Base-by-base conservation (phyloP, 805 yeast genomes). In the Kodamaea sagamina region DNA sequence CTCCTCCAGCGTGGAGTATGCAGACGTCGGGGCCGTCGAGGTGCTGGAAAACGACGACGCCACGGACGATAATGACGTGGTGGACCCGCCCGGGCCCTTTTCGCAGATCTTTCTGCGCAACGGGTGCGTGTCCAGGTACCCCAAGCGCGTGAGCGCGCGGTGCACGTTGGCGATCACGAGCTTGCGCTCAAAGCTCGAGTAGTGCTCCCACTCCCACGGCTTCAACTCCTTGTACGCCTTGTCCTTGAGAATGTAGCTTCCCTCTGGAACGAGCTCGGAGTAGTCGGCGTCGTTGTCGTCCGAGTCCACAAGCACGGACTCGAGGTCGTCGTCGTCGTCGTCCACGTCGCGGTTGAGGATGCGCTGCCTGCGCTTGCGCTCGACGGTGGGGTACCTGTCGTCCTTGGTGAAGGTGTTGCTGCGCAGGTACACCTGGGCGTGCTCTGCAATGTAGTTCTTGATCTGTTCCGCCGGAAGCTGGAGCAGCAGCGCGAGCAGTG, bases 41-140 rank as follows among this genome's bases (percentile, higher is more conserved):
- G n/a, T n/a, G n/a, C n/a, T n/a, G n/a, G n/a, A n/a, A n/a, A n/a
- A n/a, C n/a, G 15, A 29, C 17, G 34, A 15, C n/a, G 34, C 5
- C 24, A 21, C 8, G 6, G 24, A 21, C 38, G 26, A 36, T 36
- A 32, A 44, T 24, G 44, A 46, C 38, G 32, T 27, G 41, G 11
- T n/a, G 36, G 42, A 26, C 24, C 24, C 24, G 24, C 24, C 24
- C 36, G 50, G 26, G 31, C 39, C 25, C 24, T 36, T 31, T 8
- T 44, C 44, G 36, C 50, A 41, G 40, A 71, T 57, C 44, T 65
- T 67, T 43, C 54, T 63, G 29, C 76, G 52, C 39, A 70, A 55
- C 5, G 76, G 75, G 47, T 71, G 75, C 7, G 74, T 67, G 29
- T 65, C 72, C 56, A 64, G 67, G 44, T 56, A 71, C 16, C 75